Evolutionary conservation across 441 rosid genomes (phyloP), one percentile per base, ranked within the genome.

Genomic region (Eruca vesicaria): DNA sequence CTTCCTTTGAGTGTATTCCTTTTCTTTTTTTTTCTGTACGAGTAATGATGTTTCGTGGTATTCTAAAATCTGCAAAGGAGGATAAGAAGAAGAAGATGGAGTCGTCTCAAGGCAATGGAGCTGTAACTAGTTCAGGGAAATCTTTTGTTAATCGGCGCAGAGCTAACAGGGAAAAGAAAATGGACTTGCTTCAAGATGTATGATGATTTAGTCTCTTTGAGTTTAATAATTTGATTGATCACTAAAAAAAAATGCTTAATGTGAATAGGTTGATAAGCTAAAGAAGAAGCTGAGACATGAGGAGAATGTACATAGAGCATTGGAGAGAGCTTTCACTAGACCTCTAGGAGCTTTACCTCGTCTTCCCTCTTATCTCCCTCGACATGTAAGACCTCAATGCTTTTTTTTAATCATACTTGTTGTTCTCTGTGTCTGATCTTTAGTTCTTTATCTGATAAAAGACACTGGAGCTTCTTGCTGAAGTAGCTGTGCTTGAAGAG

Each of bases 311-410:
- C 98, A 94, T 72, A 91, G 92, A 86, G 97, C 97, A 68, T 71
- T 94, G 50, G 97, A 90, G 82, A 91, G 98, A 55, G 98, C 97
- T 74, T 92, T 94, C 75, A 90, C 90, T 55, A 87, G 98, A 83
- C 98, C 98, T 79, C 84, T 91, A 73, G 98, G 98, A 43, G 88
- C 93, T 80, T 88, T 94, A 26, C 98, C 98, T 82, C 91, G 98
- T 66, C 90, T 94, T 69, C 97, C 95, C 5, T 90, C 97, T 74
- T 94, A 88, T 67, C 92, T 94, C 28, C 97, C 98, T 71, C 87
- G 91, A 45, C 28, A 85, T 82, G 98, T 94, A 59, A 88, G 97
- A 80, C 2, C 23, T 3, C 0, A 29, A 36, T 45, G 20, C 64
- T 43, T 32, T 0, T 26, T 26, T 5, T 20, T 5, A 4, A 2